phyloP scores from a whole-genome alignment of 495 filamentous ascomycete species.

The Pseudevernia furfuracea region DNA sequence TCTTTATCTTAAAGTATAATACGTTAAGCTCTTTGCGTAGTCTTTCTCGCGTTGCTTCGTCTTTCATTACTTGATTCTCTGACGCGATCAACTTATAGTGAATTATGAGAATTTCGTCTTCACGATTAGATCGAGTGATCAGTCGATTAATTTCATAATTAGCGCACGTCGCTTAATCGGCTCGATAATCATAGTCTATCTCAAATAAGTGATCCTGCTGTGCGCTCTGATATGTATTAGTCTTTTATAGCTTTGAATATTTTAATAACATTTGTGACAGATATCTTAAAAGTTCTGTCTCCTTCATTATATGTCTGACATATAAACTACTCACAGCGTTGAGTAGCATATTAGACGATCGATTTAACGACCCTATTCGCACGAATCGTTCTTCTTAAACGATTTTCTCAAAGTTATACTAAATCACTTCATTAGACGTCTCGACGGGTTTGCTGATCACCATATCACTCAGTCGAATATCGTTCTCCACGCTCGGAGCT shows the following conservation, averaged over 20 bases:
- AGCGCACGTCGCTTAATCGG: conserved; percentile 16
- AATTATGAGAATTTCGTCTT: conserved; percentile 16
- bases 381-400: conserved; percentile 25
- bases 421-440: conserved; percentile 33
- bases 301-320: conserved; percentile 24
- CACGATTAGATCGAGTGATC: conserved; percentile 20
- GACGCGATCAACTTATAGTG: conserved; percentile 35
- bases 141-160: conserved; percentile 24
- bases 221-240: conserved; percentile 14
- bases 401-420: conserved; percentile 40
- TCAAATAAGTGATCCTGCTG: conserved; percentile 31
- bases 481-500: conserved; percentile 29
- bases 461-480: conserved; percentile 40
- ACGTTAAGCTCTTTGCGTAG: conserved; percentile 23
- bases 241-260: conserved; percentile 23
- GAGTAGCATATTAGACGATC: conserved; percentile 30
- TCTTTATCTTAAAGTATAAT: conserved; percentile 39
- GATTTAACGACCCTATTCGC: conserved; percentile 32
- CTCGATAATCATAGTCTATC: conserved; percentile 29
- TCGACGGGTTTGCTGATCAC: conserved; percentile 36
- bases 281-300: conserved; percentile 18
- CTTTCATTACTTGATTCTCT: conserved; percentile 33
- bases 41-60: conserved; percentile 30
- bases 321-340: conserved; percentile 27
- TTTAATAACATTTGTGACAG: conserved; percentile 24